A percentile compares a stretch with the other conserved stretches of the same genome.
Conservation (phyloP, 1,284 basidiomycete species). For the Trichosporon sp. region DNA sequence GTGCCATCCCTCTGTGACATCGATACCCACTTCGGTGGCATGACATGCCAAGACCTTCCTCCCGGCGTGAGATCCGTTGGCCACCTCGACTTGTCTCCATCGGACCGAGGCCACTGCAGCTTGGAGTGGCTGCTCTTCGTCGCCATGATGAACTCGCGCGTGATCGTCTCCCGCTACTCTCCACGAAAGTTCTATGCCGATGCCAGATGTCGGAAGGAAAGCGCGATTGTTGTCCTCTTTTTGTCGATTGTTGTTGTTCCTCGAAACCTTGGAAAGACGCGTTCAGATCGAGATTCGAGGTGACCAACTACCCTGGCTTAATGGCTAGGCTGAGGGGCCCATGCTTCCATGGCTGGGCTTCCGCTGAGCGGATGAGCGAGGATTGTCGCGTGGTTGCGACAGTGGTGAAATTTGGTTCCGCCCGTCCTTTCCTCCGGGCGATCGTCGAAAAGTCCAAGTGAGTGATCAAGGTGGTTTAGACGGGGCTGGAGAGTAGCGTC, state of each 20-base stretch:
- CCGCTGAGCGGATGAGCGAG: no score
- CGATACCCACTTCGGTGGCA: constrained; percentile 10
- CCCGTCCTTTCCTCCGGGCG: not conserved
- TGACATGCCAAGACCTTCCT: constrained; percentile 15
- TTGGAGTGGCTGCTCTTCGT: not conserved
- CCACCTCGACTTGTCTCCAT: constrained; percentile 5
- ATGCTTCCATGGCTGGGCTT: no score
- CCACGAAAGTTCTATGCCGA: no score
- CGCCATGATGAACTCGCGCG: not conserved
- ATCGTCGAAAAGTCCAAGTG: constrained; percentile 7
- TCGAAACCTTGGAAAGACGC: not conserved
- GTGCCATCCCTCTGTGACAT: no score
- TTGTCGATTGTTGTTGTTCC: not conserved
- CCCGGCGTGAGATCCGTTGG: not conserved
- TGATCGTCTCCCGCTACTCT: not conserved
- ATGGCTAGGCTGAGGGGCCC: no score
- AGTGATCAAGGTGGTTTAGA: not conserved
- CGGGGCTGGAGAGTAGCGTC: not conserved
- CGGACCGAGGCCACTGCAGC: constrained; percentile 16
- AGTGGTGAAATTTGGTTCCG: constrained; percentile 10
- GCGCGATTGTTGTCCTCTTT: not conserved
- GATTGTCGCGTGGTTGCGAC: not conserved
- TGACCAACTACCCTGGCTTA: not conserved
- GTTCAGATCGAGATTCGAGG: not conserved
- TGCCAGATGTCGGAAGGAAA: no score